A percentile compares a stretch with the other conserved stretches of the same genome.
These are phyloP conservation scores for Lipomyces japonicus DNA, from an alignment of 805 yeast species.

Conservation along the genomic window DNA sequence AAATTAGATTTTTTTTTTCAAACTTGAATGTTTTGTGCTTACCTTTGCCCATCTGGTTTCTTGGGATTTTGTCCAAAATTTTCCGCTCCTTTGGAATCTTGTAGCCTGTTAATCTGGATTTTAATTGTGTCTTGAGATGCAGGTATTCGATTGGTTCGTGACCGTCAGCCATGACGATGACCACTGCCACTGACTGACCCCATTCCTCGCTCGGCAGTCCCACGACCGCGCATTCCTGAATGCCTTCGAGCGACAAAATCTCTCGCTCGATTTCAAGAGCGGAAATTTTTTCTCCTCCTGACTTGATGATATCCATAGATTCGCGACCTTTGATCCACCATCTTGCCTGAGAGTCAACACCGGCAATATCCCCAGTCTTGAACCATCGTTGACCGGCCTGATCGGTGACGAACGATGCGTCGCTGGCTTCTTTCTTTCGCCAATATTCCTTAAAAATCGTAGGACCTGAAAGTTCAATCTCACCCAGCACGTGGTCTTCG, in stretches of 20 bases:
- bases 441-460: constrained; percentile 52
- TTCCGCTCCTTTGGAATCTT: constrained; percentile 36
- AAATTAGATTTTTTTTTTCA: not conserved
- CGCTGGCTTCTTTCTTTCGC: constrained; percentile 48
- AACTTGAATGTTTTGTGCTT: not conserved
- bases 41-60: constrained; percentile 39
- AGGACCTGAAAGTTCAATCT: constrained; percentile 51
- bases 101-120: constrained; percentile 33
- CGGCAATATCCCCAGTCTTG: constrained; percentile 57
- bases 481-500: constrained; percentile 41
- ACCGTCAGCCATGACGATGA: constrained; percentile 29
- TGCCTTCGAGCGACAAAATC: constrained; percentile 33
- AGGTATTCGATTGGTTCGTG: constrained; percentile 20
- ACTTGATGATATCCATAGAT: constrained; percentile 39
- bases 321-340: constrained; percentile 44
- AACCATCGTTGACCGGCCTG: constrained; percentile 44
- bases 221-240: constrained; percentile 37
- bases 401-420: constrained; percentile 44
- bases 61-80: constrained; percentile 35
- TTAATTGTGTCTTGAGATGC: constrained; percentile 31
- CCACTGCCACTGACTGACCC: constrained; percentile 38
- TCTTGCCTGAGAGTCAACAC: constrained; percentile 45
- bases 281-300: constrained; percentile 38
- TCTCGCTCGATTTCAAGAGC: constrained; percentile 39
- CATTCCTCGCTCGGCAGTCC: constrained; percentile 35